Conservation (phyloP, 345 rosid genomes). For the Balakata baccata region DNA sequence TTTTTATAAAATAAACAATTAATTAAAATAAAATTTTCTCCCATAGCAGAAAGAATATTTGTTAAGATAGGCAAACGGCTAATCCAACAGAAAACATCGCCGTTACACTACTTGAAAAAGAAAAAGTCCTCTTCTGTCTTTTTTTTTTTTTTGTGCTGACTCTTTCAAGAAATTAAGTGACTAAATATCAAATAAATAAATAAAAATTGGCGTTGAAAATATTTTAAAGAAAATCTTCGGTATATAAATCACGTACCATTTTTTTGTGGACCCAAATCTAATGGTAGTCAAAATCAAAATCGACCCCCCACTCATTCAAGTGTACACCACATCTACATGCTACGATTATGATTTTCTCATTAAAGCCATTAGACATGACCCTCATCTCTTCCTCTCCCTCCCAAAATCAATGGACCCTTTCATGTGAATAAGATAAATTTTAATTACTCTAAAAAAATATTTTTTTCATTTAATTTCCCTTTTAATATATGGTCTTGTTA, state of each 20-base stretch:
- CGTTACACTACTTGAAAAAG: constrained; percentile 11
- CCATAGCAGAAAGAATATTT: too few relatives aligned
- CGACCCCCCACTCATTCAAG: not conserved
- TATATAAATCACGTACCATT: not conserved
- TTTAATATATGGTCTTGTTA: too few relatives aligned
- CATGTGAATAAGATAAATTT: too few relatives aligned
- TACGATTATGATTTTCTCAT: not conserved
- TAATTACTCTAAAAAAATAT: too few relatives aligned
- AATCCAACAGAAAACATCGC: constrained; percentile 17
- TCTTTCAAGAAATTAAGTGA: not conserved
- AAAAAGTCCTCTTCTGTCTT: constrained; percentile 16
- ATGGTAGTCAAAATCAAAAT: constrained; percentile 1
- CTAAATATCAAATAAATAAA: not conserved
- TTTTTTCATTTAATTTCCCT: not conserved
- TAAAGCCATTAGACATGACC: not conserved
- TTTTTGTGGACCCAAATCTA: not conserved
- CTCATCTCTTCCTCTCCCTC: not conserved
- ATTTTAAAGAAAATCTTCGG: not conserved
- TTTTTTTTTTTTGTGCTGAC: constrained; percentile 16
- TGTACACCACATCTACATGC: not conserved
- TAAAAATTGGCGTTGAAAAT: not conserved
- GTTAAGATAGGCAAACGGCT: not conserved
- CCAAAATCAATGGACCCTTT: not conserved
- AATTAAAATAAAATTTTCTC: too few relatives aligned
- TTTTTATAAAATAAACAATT: too few relatives aligned